These are phyloP conservation scores for Vitis amurensis DNA, from an alignment of 164 flowering plant species.

Conservation along the genomic window DNA sequence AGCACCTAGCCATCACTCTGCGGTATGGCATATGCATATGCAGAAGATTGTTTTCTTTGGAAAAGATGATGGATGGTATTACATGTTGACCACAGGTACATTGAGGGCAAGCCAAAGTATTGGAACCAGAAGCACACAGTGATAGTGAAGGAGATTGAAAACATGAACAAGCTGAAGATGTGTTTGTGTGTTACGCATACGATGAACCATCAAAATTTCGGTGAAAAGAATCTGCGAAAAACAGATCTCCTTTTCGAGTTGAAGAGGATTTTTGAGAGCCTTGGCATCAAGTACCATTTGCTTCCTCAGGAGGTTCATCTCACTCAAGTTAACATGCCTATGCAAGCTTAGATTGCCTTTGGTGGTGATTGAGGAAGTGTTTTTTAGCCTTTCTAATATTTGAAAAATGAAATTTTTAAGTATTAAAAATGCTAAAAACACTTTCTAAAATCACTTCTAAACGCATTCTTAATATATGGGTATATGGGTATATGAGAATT, in stretches of 20 bases:
- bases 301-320: constrained; percentile 49
- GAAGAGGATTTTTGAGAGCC: constrained; percentile 43
- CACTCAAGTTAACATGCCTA: too few relatives aligned
- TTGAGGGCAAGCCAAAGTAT: constrained; percentile 52
- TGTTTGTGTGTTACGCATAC: constrained; percentile 41
- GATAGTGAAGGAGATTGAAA: constrained; percentile 48
- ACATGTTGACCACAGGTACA: constrained; percentile 30
- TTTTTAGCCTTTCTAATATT: too few relatives aligned
- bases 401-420: too few relatives aligned
- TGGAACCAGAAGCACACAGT: constrained; percentile 47
- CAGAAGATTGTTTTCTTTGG: neutral
- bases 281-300: constrained; percentile 43
- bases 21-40: neutral
- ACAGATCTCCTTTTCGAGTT: constrained; percentile 49
- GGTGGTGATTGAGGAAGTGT: too few relatives aligned
- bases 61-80: neutral
- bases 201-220: constrained; percentile 54
- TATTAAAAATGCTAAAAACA: too few relatives aligned
- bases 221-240: constrained; percentile 34
- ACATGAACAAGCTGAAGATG: constrained; percentile 50
- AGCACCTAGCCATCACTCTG: too few relatives aligned
- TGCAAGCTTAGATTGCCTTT: too few relatives aligned
- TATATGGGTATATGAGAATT: too few relatives aligned
- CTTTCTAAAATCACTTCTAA: too few relatives aligned
- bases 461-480: too few relatives aligned